A percentile compares a stretch with the other conserved stretches of the same genome.
phyloP scores from a whole-genome alignment of 2,329 filamentous ascomycete species.

The Pseudopithomyces maydicus region DNA sequence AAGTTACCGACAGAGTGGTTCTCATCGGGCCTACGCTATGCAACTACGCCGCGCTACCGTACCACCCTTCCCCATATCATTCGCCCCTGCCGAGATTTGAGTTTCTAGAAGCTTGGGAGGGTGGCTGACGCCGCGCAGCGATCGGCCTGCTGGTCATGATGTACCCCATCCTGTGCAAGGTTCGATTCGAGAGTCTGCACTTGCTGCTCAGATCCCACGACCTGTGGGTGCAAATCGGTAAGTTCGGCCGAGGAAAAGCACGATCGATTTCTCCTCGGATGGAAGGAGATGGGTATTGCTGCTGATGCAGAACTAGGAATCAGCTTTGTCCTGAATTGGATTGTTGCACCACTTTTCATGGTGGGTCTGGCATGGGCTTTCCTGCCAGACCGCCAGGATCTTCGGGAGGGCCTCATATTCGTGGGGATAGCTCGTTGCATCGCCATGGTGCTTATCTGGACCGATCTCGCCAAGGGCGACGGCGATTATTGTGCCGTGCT shows the following conservation, averaged over 20 bases:
- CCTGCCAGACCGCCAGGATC: constrained; percentile 49
- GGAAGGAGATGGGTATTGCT: not conserved
- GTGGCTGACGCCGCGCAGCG: constrained; percentile 54
- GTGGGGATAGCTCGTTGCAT: constrained; percentile 87
- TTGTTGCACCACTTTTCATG: constrained; percentile 83
- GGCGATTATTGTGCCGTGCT: constrained; percentile 76
- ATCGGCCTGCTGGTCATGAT: constrained; percentile 88
- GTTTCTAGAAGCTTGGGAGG: not conserved
- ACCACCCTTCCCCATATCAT: not conserved
- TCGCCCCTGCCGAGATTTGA: not conserved
- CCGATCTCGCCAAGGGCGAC: constrained; percentile 75
- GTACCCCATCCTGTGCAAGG: constrained; percentile 91
- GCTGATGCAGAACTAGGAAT: constrained; percentile 49
- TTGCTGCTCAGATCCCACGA: constrained; percentile 63
- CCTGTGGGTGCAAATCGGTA: constrained; percentile 60
- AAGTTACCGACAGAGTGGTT: not conserved
- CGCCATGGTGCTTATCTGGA: constrained; percentile 89
- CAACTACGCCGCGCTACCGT: not conserved
- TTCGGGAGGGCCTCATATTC: constrained; percentile 72
- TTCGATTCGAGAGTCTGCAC: constrained; percentile 77
- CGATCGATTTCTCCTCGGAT: too few species aligned
- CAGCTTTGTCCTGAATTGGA: constrained; percentile 80
- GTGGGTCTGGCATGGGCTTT: constrained; percentile 70
- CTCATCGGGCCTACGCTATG: not conserved
- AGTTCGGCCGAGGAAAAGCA: not conserved